Evolutionary conservation across 805 yeast genomes (phyloP), one percentile per base, ranked within the genome.

Genomic region (Spathaspora boniae): DNA sequence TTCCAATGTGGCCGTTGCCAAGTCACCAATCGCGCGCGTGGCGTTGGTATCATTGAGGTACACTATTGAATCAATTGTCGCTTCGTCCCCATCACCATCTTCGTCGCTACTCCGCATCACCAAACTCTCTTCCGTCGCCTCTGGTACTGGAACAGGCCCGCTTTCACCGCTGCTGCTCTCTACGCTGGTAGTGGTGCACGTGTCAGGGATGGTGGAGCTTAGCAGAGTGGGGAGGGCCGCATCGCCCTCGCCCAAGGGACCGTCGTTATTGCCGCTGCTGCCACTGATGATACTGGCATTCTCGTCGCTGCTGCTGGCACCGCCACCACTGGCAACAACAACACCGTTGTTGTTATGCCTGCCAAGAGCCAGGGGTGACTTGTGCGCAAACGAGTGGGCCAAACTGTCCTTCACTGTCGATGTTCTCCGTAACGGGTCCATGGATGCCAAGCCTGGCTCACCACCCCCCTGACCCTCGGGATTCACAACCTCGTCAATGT

Each of bases 341-440:
- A 5, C 8, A 26, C 16, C 16, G 5, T 16, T 14, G 4, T 9
- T 14, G 23, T n/a, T n/a, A n/a, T n/a, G n/a, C n/a, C n/a, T n/a
- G n/a, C n/a, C n/a, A n/a, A n/a, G n/a, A n/a, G 9, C 27, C 19
- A 25, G 29, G 16, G 6, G 16, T 24, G 11, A 16, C 16, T 23
- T 11, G 9, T 20, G 30, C 9, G 39, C 39, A 26, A 38, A 34
- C n/a, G 39, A 38, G 23, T 34, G 28, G 3, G 25, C 18, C 14
- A 34, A 30, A 30, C 29, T 29, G 15, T 18, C 29, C 24, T 30
- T 14, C n/a, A 38, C 25, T 15, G 27, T 20, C 8, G 41, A 37
- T 16, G 16, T 27, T 16, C 30, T 26, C n/a, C 27, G 28, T 16
- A 22, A 17, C n/a, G 5, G 16, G 5, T 14, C 8, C 23, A 5